Conservation (phyloP, 2,329 filamentous ascomycete species). For the Dactylellina sp. region DNA sequence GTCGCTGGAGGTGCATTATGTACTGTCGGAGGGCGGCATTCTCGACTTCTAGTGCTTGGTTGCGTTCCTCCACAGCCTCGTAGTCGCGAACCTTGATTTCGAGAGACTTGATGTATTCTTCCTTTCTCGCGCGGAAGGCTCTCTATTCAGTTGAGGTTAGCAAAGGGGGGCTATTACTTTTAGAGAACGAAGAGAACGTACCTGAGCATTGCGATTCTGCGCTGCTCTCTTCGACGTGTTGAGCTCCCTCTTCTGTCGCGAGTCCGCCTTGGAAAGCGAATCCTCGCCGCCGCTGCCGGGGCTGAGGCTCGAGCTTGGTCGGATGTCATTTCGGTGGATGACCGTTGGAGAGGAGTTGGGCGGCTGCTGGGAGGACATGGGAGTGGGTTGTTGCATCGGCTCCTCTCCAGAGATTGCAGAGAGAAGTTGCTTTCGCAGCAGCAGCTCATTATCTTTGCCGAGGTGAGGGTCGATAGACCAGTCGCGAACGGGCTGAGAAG, state of each 20-base stretch:
- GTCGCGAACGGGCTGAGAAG: slow-evolving; percentile 35
- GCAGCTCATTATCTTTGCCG: slow-evolving; percentile 36
- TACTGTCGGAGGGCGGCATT: slow-evolving; percentile 94
- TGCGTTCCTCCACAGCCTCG: slow-evolving; percentile 78
- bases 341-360: slow-evolving; percentile 51
- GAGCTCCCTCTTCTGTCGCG: slow-evolving; percentile 77
- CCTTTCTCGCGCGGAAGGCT: slow-evolving; percentile 96
- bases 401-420: slow-evolving; percentile 54
- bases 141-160: slow-evolving; percentile 71
- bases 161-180: slow-evolving; percentile 7
- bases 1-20: slow-evolving; percentile 87
- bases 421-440: slow-evolving; percentile 45
- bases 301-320: slow-evolving; percentile 52
- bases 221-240: slow-evolving; percentile 96
- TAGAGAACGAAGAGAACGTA: slow-evolving; percentile 66
- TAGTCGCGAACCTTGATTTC: slow-evolving; percentile 92
- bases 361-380: slow-evolving; percentile 48
- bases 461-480: slow-evolving; percentile 55
- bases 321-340: slow-evolving; percentile 41
- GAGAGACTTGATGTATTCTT: slow-evolving; percentile 97
- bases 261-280: slow-evolving; percentile 44
- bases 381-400: slow-evolving; percentile 47
- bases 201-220: slow-evolving; percentile 96
- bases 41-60: slow-evolving; percentile 84
- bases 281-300: slow-evolving; percentile 52